A percentile compares a stretch with the other conserved stretches of the same genome.
phyloP scores from a whole-genome alignment of 1,284 basidiomycete species.

The Puccinia horiana region DNA sequence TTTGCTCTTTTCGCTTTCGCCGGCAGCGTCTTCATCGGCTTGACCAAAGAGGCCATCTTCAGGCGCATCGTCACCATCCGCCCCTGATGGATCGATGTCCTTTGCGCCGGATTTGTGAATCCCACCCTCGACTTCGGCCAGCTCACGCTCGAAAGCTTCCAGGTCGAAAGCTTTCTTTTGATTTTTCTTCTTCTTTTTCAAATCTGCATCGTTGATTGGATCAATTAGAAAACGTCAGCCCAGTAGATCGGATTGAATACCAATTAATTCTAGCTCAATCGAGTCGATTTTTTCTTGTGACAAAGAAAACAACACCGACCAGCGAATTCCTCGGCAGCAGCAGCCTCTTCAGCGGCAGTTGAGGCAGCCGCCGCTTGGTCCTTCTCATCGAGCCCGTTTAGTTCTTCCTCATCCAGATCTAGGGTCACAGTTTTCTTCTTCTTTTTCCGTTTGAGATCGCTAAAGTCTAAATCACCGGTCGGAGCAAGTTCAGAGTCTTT shows the following conservation, averaged over 20 bases:
- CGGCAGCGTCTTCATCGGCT: slow-evolving; percentile 60
- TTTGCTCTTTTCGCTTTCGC: slow-evolving; percentile 49
- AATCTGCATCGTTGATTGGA: slow-evolving; percentile 15
- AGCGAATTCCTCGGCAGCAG: slow-evolving; percentile 43
- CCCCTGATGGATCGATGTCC: slow-evolving; percentile 77
- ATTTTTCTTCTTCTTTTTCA: slow-evolving; percentile 56
- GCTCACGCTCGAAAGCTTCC: slow-evolving; percentile 59
- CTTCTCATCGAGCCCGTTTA: slow-evolving; percentile 3
- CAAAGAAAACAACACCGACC: slow-evolving; percentile 10
- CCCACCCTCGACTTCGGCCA: slow-evolving; percentile 50
- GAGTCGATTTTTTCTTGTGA: not conserved
- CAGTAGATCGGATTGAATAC: not conserved
- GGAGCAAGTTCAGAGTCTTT: slow-evolving; percentile 9
- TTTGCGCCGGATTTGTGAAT: slow-evolving; percentile 54
- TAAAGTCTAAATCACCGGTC: slow-evolving; percentile 66
- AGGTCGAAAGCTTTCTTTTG: slow-evolving; percentile 59
- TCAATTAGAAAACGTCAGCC: not conserved
- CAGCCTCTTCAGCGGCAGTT: slow-evolving; percentile 10
- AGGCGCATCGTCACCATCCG: slow-evolving; percentile 79
- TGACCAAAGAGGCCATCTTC: slow-evolving; percentile 76
- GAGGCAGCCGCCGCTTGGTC: not conserved
- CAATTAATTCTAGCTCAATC: not conserved
- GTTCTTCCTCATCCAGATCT: slow-evolving; percentile 39
- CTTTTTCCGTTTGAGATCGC: slow-evolving; percentile 76
- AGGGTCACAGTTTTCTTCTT: slow-evolving; percentile 44